These are phyloP conservation scores for Erodium moschatum DNA, from an alignment of 441 rosid genomes.

Conservation along the genomic window DNA sequence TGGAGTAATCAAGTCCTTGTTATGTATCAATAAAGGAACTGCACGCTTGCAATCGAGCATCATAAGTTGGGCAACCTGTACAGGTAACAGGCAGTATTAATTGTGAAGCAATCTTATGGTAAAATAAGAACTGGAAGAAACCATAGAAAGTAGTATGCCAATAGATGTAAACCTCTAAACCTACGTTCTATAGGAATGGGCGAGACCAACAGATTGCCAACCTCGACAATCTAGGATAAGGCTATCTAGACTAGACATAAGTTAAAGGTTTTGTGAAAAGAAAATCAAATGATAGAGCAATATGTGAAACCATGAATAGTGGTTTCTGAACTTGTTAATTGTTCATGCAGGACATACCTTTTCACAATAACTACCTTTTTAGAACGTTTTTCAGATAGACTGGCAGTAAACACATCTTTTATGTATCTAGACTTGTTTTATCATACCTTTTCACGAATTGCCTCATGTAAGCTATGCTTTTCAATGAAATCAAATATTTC, in stretches of 20 bases:
- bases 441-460: conserved; percentile 83
- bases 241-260: neutral
- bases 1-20: conserved; percentile 70
- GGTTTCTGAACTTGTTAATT: neutral
- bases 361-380: too few species aligned
- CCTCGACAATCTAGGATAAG: too few species aligned
- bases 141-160: too few species aligned
- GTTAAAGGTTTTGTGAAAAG: neutral
- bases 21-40: conserved; percentile 66
- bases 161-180: too few species aligned
- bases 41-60: conserved; percentile 81
- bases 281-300: neutral
- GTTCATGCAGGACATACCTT: neutral
- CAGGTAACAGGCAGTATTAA: neutral
- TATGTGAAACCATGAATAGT: neutral
- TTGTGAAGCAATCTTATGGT: conserved; percentile 12
- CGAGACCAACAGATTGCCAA: too few species aligned
- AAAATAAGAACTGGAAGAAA: neutral
- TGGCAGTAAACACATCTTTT: neutral
- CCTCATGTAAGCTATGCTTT: conserved; percentile 73
- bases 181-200: too few species aligned
- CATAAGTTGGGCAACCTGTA: conserved; percentile 88
- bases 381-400: neutral
- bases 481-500: conserved; percentile 78
- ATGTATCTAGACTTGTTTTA: neutral